A percentile compares a stretch with the other conserved stretches of the same genome.
Evolutionary conservation across 805 yeast genomes (phyloP).

Genomic region (Lipomyces sp.): DNA sequence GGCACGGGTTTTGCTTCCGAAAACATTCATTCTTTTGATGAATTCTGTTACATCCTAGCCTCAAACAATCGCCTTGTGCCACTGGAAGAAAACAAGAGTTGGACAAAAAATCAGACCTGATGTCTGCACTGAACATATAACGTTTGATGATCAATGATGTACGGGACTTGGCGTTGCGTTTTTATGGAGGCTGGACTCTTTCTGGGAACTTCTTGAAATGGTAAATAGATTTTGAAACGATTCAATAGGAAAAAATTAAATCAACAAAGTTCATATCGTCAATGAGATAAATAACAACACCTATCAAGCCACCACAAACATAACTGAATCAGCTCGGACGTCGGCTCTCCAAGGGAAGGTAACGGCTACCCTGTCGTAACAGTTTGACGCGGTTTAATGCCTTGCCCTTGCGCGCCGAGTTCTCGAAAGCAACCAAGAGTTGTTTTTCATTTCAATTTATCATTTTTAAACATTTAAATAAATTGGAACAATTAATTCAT

Average conservation of each 20-base stretch:
- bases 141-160: background rate
- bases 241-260: background rate
- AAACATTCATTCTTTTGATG: background rate
- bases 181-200: background rate
- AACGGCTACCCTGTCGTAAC: too few relatives aligned
- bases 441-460: too few relatives aligned
- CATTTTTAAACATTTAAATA: too few relatives aligned
- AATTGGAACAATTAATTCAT: too few relatives aligned
- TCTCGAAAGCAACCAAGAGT: too few relatives aligned
- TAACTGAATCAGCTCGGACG: too few relatives aligned
- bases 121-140: background rate
- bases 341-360: too few relatives aligned
- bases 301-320: too few relatives aligned
- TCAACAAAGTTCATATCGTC: background rate
- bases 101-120: background rate
- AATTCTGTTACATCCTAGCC: too few relatives aligned
- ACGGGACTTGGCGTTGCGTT: background rate
- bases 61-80: background rate
- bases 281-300: too few relatives aligned
- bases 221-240: background rate
- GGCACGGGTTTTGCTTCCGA: background rate
- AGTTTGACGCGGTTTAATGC: too few relatives aligned
- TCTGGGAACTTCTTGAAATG: conserved; percentile 1
- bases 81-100: background rate
- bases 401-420: too few relatives aligned